Conservation (phyloP, 768 basidiomycete species). For the Lactarius sp. region DNA sequence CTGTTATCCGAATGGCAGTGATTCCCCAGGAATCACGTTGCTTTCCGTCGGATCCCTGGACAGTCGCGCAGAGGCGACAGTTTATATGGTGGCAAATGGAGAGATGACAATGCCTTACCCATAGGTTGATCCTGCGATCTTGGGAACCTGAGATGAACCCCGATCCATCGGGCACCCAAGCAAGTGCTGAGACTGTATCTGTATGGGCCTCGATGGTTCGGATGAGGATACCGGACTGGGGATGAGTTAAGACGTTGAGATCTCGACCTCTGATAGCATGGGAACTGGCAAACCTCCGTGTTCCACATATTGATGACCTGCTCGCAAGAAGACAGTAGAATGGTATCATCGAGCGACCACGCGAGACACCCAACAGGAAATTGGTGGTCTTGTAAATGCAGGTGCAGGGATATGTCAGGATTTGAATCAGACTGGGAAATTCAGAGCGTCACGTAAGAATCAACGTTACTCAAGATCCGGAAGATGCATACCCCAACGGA, state of each 20-base stretch:
- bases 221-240: constrained; percentile 69
- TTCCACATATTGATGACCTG: constrained; percentile 86
- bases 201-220: constrained; percentile 63
- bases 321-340: constrained; percentile 81
- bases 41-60: constrained; percentile 70
- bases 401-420: constrained; percentile 56
- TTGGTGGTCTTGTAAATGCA: constrained; percentile 69
- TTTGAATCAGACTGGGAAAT: constrained; percentile 23
- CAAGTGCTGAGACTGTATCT: constrained; percentile 81
- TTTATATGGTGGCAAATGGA: constrained; percentile 17
- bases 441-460: not conserved
- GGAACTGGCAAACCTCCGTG: constrained; percentile 53
- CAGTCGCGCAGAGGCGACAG: constrained; percentile 13
- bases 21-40: constrained; percentile 63
- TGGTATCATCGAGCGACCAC: constrained; percentile 88
- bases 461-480: constrained; percentile 10
- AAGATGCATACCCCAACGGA: constrained; percentile 59
- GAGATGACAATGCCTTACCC: constrained; percentile 49
- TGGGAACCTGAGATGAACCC: constrained; percentile 88
- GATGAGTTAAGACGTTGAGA: constrained; percentile 14
- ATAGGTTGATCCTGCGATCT: constrained; percentile 77
- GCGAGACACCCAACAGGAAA: constrained; percentile 77
- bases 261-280: constrained; percentile 9
- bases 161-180: constrained; percentile 83
- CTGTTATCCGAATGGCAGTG: constrained; percentile 75